Evolutionary conservation across 805 yeast species (phyloP), one percentile per base, ranked within the genome.

Genomic region (Candida xiaguanensis): DNA sequence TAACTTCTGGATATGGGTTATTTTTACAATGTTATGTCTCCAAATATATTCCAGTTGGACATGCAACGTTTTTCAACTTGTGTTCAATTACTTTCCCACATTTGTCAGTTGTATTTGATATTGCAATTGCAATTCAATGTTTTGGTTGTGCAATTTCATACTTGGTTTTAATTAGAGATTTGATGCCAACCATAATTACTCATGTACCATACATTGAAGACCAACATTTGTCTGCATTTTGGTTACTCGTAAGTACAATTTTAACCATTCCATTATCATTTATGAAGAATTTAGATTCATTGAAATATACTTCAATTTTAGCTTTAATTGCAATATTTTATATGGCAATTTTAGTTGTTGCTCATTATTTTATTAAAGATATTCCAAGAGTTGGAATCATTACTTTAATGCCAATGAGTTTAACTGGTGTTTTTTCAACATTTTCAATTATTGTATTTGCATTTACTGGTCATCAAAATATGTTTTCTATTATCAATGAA

Each of bases 381-480:
- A 72, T 80, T 13, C 62, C 72, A 1, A 42, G 39, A 1, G 48
- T 49, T 8, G 72, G 72, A 2, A 49, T 56, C 61, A 50, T 49
- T n/a, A 45, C 50, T 8, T 51, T 56, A 38, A 50, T 55, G 33
- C 73, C 73, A 2, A 49, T 56, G 58, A 85, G 37, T 53, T 74
- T 41, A 40, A 70, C 48, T 44, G 78, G 44, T n/a, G 70, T 90
- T 14, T 72, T 84, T 17, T 56, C 65, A 19, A 79, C 93, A 8
- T 78, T 90, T 56, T 95, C 97, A n/a, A 85, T 90, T 46, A 81
- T 89, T 49, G 91, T 91, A 11, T 90, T 91, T 68, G 96, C 96
- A 0, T 91, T 80, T 61, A 91, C 98, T 0, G 93, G 97, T 52
- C 97, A 91, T 55, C 97, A 91, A 59, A 91, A 91, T 63, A 87